phyloP scores from a whole-genome alignment of 2,329 filamentous ascomycete genomes.

The Colletotrichum horii region DNA sequence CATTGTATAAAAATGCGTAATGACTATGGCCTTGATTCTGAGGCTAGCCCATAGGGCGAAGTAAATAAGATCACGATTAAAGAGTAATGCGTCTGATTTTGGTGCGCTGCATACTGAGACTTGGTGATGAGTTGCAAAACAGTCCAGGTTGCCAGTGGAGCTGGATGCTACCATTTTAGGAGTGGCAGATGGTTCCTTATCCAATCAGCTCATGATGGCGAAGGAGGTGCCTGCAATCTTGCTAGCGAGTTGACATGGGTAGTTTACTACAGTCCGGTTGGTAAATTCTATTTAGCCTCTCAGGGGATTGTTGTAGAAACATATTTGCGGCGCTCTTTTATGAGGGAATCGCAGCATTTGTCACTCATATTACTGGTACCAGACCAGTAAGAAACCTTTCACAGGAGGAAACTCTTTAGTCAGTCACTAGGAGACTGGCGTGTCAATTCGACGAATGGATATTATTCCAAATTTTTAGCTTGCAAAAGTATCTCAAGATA shows the following conservation, averaged over 20 bases:
- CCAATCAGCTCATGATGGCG: neutral
- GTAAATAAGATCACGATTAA: neutral
- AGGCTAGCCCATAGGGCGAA: neutral
- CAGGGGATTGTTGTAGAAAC: neutral
- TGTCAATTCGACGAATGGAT: neutral
- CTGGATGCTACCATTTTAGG: neutral
- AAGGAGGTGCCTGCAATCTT: neutral
- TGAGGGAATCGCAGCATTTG: neutral
- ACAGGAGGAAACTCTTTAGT: neutral
- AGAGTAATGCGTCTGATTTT: neutral
- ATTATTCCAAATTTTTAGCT: too few relatives aligned
- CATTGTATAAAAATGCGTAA: constrained; percentile 9
- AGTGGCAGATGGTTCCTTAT: neutral
- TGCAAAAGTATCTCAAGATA: too few relatives aligned
- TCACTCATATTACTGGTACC: neutral
- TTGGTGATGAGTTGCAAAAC: neutral
- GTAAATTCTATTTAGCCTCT: neutral
- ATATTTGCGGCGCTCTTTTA: neutral
- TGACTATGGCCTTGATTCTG: neutral
- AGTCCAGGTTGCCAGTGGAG: neutral
- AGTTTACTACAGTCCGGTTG: neutral
- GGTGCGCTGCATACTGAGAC: neutral
- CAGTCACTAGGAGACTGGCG: neutral
- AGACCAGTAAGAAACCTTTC: neutral
- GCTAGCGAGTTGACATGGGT: neutral